phyloP scores from a whole-genome alignment of 352 stramenopile species.

The Elongisporangium undulatum region DNA sequence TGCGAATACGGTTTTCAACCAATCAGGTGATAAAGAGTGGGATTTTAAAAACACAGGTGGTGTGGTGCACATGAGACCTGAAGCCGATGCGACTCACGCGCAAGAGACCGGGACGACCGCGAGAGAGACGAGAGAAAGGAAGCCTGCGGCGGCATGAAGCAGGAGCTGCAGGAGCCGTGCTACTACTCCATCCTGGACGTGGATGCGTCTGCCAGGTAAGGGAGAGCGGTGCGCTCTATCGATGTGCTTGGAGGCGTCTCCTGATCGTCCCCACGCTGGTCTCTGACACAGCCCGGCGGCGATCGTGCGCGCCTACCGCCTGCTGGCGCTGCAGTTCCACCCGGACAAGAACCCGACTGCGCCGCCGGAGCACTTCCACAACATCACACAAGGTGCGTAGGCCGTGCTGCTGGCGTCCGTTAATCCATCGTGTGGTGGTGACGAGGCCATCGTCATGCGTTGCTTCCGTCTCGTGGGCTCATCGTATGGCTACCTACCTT shows the following conservation, averaged over 20 bases:
- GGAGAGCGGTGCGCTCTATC: not conserved
- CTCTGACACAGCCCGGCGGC: conserved; percentile 63
- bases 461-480: not conserved
- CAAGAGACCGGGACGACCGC: too few species aligned
- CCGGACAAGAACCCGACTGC: conserved; percentile 95
- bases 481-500: not conserved
- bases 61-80: not conserved
- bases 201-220: conserved; percentile 48
- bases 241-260: not conserved
- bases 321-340: conserved; percentile 92
- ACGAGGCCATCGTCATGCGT: not conserved
- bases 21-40: not conserved
- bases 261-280: not conserved
- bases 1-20: not conserved
- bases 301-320: conserved; percentile 95
- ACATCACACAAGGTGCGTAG: conserved; percentile 46
- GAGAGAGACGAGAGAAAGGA: not conserved
- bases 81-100: not conserved
- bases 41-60: not conserved
- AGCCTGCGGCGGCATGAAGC: conserved; percentile 7
- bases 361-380: conserved; percentile 87
- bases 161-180: conserved; percentile 44
- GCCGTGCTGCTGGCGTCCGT: too few species aligned
- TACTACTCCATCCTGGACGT: conserved; percentile 75
- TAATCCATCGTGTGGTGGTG: conserved; percentile 1